Base-by-base conservation (phyloP, 768 basidiomycete genomes). In the Punctularia strigosozonata region DNA sequence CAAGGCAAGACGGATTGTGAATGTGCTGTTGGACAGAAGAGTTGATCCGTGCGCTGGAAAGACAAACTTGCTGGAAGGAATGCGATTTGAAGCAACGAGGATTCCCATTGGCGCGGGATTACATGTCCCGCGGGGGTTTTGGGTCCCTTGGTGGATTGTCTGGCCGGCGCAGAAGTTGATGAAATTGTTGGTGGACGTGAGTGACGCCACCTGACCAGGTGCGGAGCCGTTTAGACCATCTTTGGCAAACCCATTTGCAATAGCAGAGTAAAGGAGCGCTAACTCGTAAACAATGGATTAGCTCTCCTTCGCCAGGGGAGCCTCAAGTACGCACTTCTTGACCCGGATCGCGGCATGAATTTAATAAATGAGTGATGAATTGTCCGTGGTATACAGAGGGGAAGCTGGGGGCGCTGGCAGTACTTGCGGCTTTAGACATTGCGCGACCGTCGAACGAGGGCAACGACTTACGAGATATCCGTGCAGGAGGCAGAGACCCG, bases 141-240 rank as follows among this genome's bases (percentile, higher is more conserved):
- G 66, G 40, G 56, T 35, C 20, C 71, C 71, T 54, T 71, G 66
- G 20, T 72, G 73, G 39, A 68, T 50, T 8, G 64, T 54, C 33
- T 60, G 49, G 41, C 58, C 46, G 20, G 56, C 49, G 50, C 72
- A 73, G 53, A 67, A 71, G 64, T 77, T 77, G 66, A 73, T 72
- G 58, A 71, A 82, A 66, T 82, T 80, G 64, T 80, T 77, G 28
- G 47, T 52, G 25, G 72, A 73, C 4, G 73, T 75, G 22, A 66
- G 46, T 7, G 71, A 71, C 1, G 66, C 51, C 23, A 66, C 66
- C 51, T 76, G 72, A 19, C 71, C 74, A 21, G 53, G 53, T 13
- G 50, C 49, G 3, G 68, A 65, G 3, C 51, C 48, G 35, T 58
- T 58, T 53, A 71, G 68, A n/a, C 75, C 75, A 42, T 76, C 56